Evolutionary conservation across 2,329 filamentous ascomycete species (phyloP).

Genomic region (Orbilia brochopaga): DNA sequence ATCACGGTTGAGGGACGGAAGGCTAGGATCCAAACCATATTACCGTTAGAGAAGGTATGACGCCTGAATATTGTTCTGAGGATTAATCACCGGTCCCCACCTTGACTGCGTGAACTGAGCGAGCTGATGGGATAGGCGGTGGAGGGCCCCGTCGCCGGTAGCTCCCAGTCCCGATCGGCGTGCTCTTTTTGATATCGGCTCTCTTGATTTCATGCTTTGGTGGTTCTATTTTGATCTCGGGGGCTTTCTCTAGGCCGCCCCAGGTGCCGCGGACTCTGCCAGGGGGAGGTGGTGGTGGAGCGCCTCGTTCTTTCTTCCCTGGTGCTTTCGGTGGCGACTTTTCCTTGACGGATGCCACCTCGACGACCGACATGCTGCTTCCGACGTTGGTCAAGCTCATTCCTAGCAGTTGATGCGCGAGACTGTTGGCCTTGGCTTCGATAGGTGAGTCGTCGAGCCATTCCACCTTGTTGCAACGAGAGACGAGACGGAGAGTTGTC

Average conservation of each 20-base stretch:
- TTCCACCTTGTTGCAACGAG: conserved; percentile 73
- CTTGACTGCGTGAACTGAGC: conserved; percentile 37
- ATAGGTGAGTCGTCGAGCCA: conserved; percentile 65
- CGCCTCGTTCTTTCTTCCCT: conserved; percentile 58
- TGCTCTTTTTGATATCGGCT: conserved; percentile 11
- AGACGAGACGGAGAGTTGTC: conserved; percentile 77
- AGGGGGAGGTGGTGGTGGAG: conserved; percentile 37
- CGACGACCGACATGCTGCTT: conserved; percentile 76
- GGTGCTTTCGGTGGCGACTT: conserved; percentile 83
- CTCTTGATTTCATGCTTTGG: conserved; percentile 1
- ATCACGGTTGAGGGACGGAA: background rate
- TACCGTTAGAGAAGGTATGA: background rate
- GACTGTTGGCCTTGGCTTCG: conserved; percentile 57
- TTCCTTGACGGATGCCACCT: conserved; percentile 79
- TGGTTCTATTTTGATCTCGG: conserved; percentile 22
- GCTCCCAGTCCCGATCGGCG: conserved; percentile 23
- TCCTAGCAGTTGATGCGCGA: conserved; percentile 66
- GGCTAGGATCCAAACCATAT: background rate
- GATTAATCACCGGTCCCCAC: conserved; percentile 27
- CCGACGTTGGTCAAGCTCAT: conserved; percentile 73
- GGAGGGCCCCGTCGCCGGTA: conserved; percentile 30
- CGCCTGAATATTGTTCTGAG: background rate
- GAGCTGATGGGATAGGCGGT: conserved; percentile 36
- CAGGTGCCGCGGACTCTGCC: conserved; percentile 30
- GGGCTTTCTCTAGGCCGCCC: conserved; percentile 34